Evolutionary conservation across 1,139 yeast species (phyloP).

Genomic region (Diutina rugosa): DNA sequence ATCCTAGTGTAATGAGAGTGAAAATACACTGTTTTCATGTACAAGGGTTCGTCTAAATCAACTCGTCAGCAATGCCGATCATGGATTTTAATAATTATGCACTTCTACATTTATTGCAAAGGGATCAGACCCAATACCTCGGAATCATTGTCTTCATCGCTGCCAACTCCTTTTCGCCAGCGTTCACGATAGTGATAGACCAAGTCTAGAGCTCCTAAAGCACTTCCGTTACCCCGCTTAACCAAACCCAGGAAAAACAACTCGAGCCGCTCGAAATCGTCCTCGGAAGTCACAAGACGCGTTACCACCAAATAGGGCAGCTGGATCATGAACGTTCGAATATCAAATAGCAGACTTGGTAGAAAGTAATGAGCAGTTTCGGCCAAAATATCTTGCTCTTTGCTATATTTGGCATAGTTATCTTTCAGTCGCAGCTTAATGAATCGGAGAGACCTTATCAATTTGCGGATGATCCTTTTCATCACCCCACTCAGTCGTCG

Average conservation of each 20-base stretch:
- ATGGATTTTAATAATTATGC: too few species aligned
- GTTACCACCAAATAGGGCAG: conserved; percentile 17
- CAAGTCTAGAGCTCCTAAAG: conserved; percentile 6
- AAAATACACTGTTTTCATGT: too few species aligned
- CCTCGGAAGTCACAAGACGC: conserved; percentile 13
- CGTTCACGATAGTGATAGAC: not conserved
- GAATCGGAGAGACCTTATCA: not conserved
- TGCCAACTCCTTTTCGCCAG: not conserved
- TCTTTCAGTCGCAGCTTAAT: not conserved
- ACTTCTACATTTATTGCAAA: not conserved
- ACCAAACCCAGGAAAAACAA: conserved; percentile 22
- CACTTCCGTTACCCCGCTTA: conserved; percentile 27
- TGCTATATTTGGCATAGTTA: not conserved
- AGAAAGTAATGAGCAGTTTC: conserved; percentile 20
- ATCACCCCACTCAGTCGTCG: not conserved
- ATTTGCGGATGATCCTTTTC: not conserved
- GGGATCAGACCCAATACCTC: not conserved
- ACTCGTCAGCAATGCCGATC: too few species aligned
- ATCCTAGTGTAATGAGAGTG: too few species aligned
- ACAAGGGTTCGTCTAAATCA: too few species aligned
- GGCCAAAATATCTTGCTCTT: conserved; percentile 6
- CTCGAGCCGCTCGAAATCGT: conserved; percentile 20
- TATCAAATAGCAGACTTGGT: conserved; percentile 17
- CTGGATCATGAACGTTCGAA: conserved; percentile 26
- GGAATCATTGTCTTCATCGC: not conserved